phyloP scores from a whole-genome alignment of 2,329 filamentous ascomycete species.

The Sporothrix curviconia region DNA sequence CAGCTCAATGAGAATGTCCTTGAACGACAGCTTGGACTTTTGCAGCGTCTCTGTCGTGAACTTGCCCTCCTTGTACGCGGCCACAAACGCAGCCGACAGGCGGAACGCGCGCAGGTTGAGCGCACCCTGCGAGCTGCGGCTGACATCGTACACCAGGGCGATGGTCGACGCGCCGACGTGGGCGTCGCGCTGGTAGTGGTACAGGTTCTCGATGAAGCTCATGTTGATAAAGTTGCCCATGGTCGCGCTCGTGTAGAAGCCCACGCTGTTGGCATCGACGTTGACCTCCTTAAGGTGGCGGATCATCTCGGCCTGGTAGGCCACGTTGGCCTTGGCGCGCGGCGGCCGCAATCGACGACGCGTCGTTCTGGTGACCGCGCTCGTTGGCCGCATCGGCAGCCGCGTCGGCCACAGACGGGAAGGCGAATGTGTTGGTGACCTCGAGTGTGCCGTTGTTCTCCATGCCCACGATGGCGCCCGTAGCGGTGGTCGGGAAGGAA shows the following conservation, averaged over 20 bases:
- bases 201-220: conserved; percentile 96
- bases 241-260: conserved; percentile 97
- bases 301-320: conserved; percentile 96
- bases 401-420: conserved; percentile 73
- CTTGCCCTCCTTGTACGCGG: conserved; percentile 91
- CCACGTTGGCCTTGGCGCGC: conserved; percentile 79
- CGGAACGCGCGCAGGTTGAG: conserved; percentile 87
- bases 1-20: conserved; percentile 87
- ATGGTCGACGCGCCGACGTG: conserved; percentile 82
- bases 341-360: conserved; percentile 77
- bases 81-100: conserved; percentile 79
- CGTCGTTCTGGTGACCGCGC: conserved; percentile 59
- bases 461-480: conserved; percentile 89
- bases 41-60: conserved; percentile 96
- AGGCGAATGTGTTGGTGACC: conserved; percentile 91
- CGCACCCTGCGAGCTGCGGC: conserved; percentile 86
- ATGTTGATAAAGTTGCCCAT: conserved; percentile 98
- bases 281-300: conserved; percentile 94
- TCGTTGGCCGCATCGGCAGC: conserved; percentile 39
- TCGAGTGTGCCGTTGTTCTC: conserved; percentile 75
- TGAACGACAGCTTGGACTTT: conserved; percentile 88
- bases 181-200: conserved; percentile 94
- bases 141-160: conserved; percentile 89
- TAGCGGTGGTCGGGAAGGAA: conserved; percentile 80
- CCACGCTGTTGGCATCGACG: conserved; percentile 94